Evolutionary conservation across 495 filamentous ascomycete species (phyloP).

Genomic region (Chaetomium tenue): DNA sequence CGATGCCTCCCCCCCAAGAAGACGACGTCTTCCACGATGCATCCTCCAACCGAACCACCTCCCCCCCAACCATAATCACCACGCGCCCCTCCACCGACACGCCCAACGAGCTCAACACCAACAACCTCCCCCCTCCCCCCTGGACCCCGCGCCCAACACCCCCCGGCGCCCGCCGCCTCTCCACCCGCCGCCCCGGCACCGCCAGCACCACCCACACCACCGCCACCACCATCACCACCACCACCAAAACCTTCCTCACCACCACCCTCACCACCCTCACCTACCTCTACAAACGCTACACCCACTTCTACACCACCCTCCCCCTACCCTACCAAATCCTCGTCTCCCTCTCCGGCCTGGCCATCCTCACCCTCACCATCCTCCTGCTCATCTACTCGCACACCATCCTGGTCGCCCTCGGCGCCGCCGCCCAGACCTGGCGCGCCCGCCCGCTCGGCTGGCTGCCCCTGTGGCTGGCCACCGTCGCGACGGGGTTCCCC

Average conservation of each 20-base stretch:
- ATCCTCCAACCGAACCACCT: background rate
- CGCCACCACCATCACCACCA: background rate
- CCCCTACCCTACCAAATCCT: conserved; percentile 60
- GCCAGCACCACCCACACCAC: background rate
- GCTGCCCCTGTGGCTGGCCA: conserved; percentile 74
- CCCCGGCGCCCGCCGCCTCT: conserved; percentile 18
- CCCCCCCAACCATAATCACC: conserved; percentile 9
- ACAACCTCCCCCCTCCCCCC: background rate
- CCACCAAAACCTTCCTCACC: conserved; percentile 6
- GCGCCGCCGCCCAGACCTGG: conserved; percentile 70
- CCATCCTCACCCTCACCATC: conserved; percentile 53
- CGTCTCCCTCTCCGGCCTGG: conserved; percentile 51
- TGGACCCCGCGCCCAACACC: conserved; percentile 19
- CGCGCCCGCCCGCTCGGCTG: conserved; percentile 66
- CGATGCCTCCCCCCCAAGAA: conserved; percentile 11
- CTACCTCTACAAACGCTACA: conserved; percentile 24
- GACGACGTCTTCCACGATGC: conserved; percentile 13
- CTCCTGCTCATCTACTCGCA: conserved; percentile 74
- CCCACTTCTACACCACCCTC: conserved; percentile 44
- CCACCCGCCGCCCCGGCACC: conserved; percentile 12
- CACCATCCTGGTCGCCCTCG: conserved; percentile 68
- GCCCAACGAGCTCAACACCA: background rate
- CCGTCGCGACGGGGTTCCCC: conserved; percentile 79
- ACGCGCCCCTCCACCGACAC: conserved; percentile 1
- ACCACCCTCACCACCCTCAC: conserved; percentile 26